Base-by-base conservation (phyloP, 805 yeast genomes). In the Schwanniomyces occidentalis region DNA sequence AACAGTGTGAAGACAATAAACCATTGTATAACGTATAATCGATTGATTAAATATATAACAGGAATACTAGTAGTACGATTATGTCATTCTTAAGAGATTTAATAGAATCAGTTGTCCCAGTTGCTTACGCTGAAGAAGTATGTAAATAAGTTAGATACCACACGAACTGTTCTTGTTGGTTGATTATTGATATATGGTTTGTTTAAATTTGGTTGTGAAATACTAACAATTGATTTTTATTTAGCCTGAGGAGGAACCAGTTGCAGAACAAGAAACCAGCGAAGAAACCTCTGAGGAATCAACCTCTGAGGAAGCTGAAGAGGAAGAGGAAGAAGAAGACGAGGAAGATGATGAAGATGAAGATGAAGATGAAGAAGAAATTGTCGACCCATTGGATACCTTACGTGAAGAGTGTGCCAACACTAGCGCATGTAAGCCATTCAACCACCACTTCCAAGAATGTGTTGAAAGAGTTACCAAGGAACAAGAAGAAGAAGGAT, bases 381-480 rank as follows among this genome's bases (percentile, higher is more conserved):
- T 78, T 17, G 87, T 44, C n/a, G 73, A 68, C 39, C 69, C 68
- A 45, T 49, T 62, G 40, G 69, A 56, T 32, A 40, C 57, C 18
- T 50, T 62, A 49, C 58, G 65, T 38, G 70, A 59, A 45, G 88
- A 83, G 58, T 88, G 95, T 65, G 65, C 78, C 33, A 73, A 78
- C 45, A 73, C 84, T 32, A 73, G 71, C 38, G 76, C 77, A 34
- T 85, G 95, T 67, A 73, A 80, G 51, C 80, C 80, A 47, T 75
- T 75, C 62, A 77, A 78, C 54, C 96, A 90, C 69, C 97, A 90
- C 69, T 89, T 83, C 69, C 81, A 85, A 45, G 96, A 90, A 69
- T 91, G 99, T 77, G 81, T 81, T 41, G 97, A 86, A 70, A 88
- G 97, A 74, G 98, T 91, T 47, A 80, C 93, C 47, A 78, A 82